Evolutionary conservation across 2,329 filamentous ascomycete genomes (phyloP), one percentile per base, ranked within the genome.

Genomic region (Dichotomopilus funicola): DNA sequence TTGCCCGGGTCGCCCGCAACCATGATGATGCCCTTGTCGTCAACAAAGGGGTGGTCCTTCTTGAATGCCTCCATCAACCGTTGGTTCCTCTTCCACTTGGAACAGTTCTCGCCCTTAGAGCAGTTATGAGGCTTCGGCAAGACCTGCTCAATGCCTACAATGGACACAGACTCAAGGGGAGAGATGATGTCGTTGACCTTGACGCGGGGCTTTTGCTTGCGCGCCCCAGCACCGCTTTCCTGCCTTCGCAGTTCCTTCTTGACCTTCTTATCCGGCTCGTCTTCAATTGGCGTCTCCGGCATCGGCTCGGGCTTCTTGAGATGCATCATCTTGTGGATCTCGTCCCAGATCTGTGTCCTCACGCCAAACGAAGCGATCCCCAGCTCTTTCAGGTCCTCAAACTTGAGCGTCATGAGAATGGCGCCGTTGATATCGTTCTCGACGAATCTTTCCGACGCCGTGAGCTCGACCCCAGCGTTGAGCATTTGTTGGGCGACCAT

Each of bases 371-470:
- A 92, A 57, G 81, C 78, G 54, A 94, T 92, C 62, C 86, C 85
- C 13, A 94, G 78, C 71, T 94, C 89, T 69, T 87, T 87, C 55
- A 94, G 74, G 64, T 94, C 91, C 61, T 95, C 90, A 63, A 92
- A 91, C 67, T 95, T 91, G 44, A 99, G 75, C n/a, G 92, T 91
- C 51, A 95, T 84, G 19, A 97, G 75, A 54, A 97, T 89, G 4
- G 84, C 79, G 11, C 92, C 92, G 33, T 87, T 90, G 69, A 99
- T 96, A 67, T 99, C 92, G 70, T 99, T 95, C 65, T 87, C 82
- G 59, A 91, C 80, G 66, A 99, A 96, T 63, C 87, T 89, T 65
- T 95, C 86, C 9, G 94, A 86, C 50, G 92, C 79, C 6, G 79
- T 74, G 51, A 83, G 74, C 68, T 96, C 91, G 67, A 95, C 85